Evolutionary conservation across 2,329 filamentous ascomycete genomes (phyloP).

Genomic region (Pseudogymnoascus sp.): DNA sequence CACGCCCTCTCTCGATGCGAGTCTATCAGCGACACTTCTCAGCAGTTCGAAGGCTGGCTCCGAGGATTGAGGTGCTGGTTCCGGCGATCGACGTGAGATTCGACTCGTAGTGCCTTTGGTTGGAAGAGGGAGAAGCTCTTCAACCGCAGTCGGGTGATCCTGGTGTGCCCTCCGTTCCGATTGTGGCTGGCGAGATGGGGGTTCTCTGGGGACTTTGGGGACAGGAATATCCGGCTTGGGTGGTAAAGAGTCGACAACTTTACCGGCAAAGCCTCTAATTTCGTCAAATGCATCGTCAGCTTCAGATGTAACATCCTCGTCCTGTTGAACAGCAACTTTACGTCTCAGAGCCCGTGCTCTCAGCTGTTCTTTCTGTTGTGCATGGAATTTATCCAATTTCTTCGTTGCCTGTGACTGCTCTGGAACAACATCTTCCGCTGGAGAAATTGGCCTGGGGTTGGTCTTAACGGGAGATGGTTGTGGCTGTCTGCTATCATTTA

Average conservation of each 20-base stretch:
- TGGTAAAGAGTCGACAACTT: neutral
- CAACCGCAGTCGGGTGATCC: neutral
- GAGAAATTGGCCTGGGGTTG: neutral
- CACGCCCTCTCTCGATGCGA: neutral
- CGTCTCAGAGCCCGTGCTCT: neutral
- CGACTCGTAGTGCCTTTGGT: neutral
- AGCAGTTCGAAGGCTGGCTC: neutral
- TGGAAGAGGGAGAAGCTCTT: neutral
- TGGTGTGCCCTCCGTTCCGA: neutral
- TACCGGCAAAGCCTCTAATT: no score
- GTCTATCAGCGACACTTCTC: neutral
- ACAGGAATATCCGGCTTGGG: neutral
- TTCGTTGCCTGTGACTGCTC: constrained; percentile 12
- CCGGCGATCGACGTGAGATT: neutral
- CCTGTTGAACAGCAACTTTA: neutral
- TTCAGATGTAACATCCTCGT: neutral
- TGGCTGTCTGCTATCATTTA: neutral
- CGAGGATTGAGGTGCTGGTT: neutral
- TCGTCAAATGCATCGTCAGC: no score
- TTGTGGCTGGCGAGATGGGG: neutral
- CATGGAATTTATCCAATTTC: constrained; percentile 4
- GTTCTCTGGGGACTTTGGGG: neutral
- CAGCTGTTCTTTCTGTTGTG: neutral
- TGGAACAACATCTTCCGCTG: neutral
- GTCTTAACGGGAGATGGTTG: neutral